These are phyloP conservation scores for Sphaerobolus stellatus DNA, from an alignment of 1,284 basidiomycete species.

Conservation along the genomic window DNA sequence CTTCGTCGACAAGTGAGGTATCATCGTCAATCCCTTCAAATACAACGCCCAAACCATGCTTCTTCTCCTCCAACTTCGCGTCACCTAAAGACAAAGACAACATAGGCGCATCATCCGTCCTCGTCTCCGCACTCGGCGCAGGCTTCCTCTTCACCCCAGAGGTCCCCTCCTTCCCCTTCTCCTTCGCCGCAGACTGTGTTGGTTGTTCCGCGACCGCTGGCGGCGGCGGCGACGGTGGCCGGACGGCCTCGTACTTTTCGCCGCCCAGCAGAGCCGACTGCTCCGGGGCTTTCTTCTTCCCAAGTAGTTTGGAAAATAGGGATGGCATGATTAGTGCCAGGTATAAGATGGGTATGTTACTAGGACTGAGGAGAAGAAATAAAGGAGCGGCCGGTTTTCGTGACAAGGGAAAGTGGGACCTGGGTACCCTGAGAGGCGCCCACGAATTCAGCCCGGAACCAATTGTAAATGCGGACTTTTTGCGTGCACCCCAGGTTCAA, in stretches of 20 bases:
- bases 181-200: slow-evolving; percentile 18
- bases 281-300: slow-evolving; percentile 65
- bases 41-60: slow-evolving; percentile 44
- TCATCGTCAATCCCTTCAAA: slow-evolving; percentile 59
- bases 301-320: slow-evolving; percentile 73
- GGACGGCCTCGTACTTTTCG: slow-evolving; percentile 33
- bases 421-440: no score
- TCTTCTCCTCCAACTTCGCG: slow-evolving; percentile 46
- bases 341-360: no score
- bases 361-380: no score
- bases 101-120: slow-evolving; percentile 40
- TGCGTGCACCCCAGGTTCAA: no score
- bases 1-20: slow-evolving; percentile 46
- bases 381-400: no score
- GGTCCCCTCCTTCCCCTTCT: no score
- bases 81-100: slow-evolving; percentile 60
- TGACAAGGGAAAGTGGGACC: no score
- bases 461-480: no score
- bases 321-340: slow-evolving; percentile 52
- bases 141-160: no score
- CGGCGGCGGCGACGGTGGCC: slow-evolving; percentile 50
- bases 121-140: no score
- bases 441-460: no score
- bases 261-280: slow-evolving; percentile 3
- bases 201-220: slow-evolving; percentile 33